Evolutionary conservation across 441 rosid species (phyloP).

Genomic region (Isatis lusitanica): DNA sequence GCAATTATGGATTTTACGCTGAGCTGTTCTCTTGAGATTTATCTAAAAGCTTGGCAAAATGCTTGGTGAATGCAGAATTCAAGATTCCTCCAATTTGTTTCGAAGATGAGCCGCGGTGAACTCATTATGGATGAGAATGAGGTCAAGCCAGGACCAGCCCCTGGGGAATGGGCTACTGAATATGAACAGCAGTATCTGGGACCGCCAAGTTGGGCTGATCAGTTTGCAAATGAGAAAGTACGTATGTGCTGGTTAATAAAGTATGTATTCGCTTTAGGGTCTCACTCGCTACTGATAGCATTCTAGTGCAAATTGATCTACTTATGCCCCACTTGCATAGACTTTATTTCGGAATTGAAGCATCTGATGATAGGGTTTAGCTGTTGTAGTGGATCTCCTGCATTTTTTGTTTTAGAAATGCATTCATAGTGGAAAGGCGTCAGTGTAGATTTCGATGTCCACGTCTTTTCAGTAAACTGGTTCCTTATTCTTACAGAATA

Average conservation of each 20-base stretch:
- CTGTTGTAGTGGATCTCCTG: neutral
- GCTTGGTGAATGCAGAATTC: constrained; percentile 73
- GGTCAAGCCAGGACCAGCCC: constrained; percentile 68
- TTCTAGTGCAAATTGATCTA: neutral
- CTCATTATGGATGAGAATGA: constrained; percentile 92
- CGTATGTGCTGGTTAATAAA: constrained; percentile 21
- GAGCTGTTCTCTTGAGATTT: constrained; percentile 13
- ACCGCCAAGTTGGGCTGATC: constrained; percentile 90
- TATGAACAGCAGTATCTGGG: constrained; percentile 70
- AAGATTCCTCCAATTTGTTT: constrained; percentile 95
- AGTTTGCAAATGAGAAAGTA: constrained; percentile 61
- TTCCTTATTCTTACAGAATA: constrained; percentile 8
- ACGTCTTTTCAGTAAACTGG: neutral
- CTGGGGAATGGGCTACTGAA: constrained; percentile 90
- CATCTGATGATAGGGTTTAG: constrained; percentile 17
- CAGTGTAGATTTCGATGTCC: constrained; percentile 5
- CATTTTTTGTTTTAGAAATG: neutral
- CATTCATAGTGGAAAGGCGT: neutral
- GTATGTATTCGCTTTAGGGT: constrained; percentile 11
- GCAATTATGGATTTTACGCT: neutral
- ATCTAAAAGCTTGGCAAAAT: constrained; percentile 20
- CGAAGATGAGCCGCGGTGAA: constrained; percentile 99
- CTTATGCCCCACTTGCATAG: neutral
- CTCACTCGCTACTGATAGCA: constrained; percentile 11
- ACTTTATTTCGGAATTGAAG: neutral